Evolutionary conservation across 129 eudicot genomes (phyloP), one percentile per base, ranked within the genome.

Genomic region (Tagetes erecta): DNA sequence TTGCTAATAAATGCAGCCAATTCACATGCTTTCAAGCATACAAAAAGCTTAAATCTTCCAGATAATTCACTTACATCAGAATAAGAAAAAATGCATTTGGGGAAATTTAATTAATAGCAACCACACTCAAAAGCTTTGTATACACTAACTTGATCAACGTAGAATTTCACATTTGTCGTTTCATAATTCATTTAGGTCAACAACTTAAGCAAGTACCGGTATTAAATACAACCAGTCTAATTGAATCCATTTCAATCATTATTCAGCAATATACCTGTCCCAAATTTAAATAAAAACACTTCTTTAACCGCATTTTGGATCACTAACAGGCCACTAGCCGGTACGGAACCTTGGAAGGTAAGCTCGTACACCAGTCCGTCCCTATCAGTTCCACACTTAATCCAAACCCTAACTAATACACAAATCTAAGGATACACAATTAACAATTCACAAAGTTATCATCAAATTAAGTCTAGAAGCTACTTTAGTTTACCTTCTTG

Each of bases 401-500:
- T 64, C 39, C 78, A 72, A 78, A 72, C 82, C 79, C 78, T 78
- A 72, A 79, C 31, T 38, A 37, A 76, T 20, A 57, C 4, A 59
- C 71, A 49, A 73, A 84, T 68, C 75, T 30, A 13, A 33, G 45
- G 65, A 45, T 80, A 64, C 77, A 50, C 34, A 68, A 7, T 80
- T 69, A 74, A 50, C 34, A 68, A 7, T 80, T 69, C 77, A 50
- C 34, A 68, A 7, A 66, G 12, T 58, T 58, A 71, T 46, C 20
- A 34, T 38, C 37, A 3, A 6, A 39, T 34, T 4, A 40, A 47
- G 69, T 33, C 49, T 40, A 78, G 14, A 31, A 55, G 57, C 70
- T 75, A 69, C 14, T 49, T 52, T 44, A 44, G 65, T 41, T 71
- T 76, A 85, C 90, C 85, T 80, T 86, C 95, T 45, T 88, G 90